Base-by-base conservation (phyloP, 257 asterid species). In the Linderniella brevidens region DNA sequence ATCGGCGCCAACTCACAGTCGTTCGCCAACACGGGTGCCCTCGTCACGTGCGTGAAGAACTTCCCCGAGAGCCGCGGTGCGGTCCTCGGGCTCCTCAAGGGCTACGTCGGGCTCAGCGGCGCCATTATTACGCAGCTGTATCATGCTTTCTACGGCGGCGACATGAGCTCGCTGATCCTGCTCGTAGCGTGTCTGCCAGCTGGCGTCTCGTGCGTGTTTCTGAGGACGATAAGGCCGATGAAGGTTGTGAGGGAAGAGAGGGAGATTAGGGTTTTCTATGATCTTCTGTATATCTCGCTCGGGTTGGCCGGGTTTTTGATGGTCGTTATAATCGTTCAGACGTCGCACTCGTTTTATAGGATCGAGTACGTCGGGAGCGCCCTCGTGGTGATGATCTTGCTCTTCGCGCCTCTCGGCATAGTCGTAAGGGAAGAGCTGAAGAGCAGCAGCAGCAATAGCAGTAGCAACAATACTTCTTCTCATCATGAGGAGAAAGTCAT, bases 31-130 rank as follows among this genome's bases (percentile, higher is more conserved):
- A 79, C 92, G 0, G 92, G 80, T 0, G 82, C 78, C 0, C 35
- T 79, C 5, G 82, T 76, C 4, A 68, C 86, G 0, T 79, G 92
- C 38, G 92, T 79, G 0, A 76, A 72, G 62, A 79, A 70, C 43
- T 79, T 79, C 71, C 82, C 86, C 0, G 80, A 73, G 49, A 73
- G 86, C 43, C 48, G 86, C 13, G 92, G 86, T 1, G 60, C 66
- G 14, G 67, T 79, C 3, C 19, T 76, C 0, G 92, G 83, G 0
- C 41, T 79, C 1, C 29, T 79, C 0, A 79, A 76, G 54, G 92
- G 92, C 0, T 79, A 66, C 53, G 76, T 68, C 3, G 92, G 86
- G 0, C 46, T 79, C n/a, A 79, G 86, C 48, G 92, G 86, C 5
- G 86, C 92, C 0, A 79, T 79, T 5, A 59, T 79, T 36, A 71